Evolutionary conservation across 305 asterid genomes (phyloP).

Genomic region (Ilex paraguariensis): DNA sequence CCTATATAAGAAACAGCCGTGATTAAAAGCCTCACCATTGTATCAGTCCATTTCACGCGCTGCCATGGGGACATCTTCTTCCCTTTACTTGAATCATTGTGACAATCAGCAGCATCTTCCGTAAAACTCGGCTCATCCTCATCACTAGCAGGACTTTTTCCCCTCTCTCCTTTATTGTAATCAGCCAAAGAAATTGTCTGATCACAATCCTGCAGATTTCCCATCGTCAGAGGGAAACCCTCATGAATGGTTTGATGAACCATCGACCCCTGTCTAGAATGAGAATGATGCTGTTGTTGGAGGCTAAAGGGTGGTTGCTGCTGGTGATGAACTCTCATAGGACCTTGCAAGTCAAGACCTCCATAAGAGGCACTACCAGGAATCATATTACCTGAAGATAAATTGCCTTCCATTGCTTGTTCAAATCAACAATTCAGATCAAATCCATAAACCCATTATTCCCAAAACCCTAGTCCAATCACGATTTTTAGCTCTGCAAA

Average conservation of each 20-base stretch:
- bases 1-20: slow-evolving; percentile 79
- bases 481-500: slow-evolving; percentile 16
- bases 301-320: slow-evolving; percentile 29
- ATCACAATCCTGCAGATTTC: slow-evolving; percentile 35
- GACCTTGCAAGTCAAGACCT: slow-evolving; percentile 51
- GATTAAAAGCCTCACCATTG: slow-evolving; percentile 66
- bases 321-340: slow-evolving; percentile 41
- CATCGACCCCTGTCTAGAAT: slow-evolving; percentile 36
- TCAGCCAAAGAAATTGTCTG: slow-evolving; percentile 32
- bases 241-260: slow-evolving; percentile 34
- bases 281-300: slow-evolving; percentile 33
- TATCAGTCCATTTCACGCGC: slow-evolving; percentile 84
- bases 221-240: slow-evolving; percentile 49
- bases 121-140: slow-evolving; percentile 60
- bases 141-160: slow-evolving; percentile 47
- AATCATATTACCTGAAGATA: slow-evolving; percentile 44
- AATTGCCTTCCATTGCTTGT: slow-evolving; percentile 44
- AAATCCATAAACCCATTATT: slow-evolving; percentile 21
- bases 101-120: slow-evolving; percentile 39
- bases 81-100: slow-evolving; percentile 37
- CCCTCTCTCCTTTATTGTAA: slow-evolving; percentile 39
- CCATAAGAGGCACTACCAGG: slow-evolving; percentile 41
- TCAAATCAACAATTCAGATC: slow-evolving; percentile 15
- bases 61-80: slow-evolving; percentile 72
- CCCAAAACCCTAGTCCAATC: slow-evolving; percentile 10